Base-by-base conservation (phyloP, 345 rosid genomes). In the Citrus reticulata region DNA sequence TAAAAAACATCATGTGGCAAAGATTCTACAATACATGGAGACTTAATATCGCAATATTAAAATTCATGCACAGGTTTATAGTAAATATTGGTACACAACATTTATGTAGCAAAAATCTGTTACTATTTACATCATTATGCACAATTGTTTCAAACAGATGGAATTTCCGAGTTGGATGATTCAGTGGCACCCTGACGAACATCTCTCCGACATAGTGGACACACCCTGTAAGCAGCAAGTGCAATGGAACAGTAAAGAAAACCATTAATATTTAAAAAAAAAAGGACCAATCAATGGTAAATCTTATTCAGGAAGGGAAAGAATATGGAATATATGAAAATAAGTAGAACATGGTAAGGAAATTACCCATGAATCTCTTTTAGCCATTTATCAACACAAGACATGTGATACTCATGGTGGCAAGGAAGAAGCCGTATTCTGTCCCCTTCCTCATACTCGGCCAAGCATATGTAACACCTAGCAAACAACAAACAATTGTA, bases 341-440 rank as follows among this genome's bases (percentile, higher is more conserved):
- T 37, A 6, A 24, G 42, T 14, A 49, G 39, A 81, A 40, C 14
- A 42, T 57, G 27, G 35, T 5, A 68, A 20, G 42, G 29, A 72
- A 8, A 63, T 69, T 86, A 90, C 96, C 96, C 93, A 7, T 90
- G 96, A 78, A 92, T 92, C 88, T 92, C 94, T 86, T 92, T 92
- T 54, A 92, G 91, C 96, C 96, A 92, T 88, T 92, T 92, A 82
- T 90, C 96, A 14, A 92, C 89, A 58, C 96, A 92, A 20, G 86
- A 78, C 94, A 90, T 88, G 81, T 92, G 96, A 77, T 90, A 92
- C 81, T 92, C 96, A 11, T 92, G 96, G 78, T 86, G 87, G 89
- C 96, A 92, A 11, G 96, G 96, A 68, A 92, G 96, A 82, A 89
- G 86, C 71, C 93, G 84, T 78, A 92, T 92, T 82, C 83, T 83